Conservation (phyloP, 2,329 filamentous ascomycete genomes). For the Colletotrichum camelliae region DNA sequence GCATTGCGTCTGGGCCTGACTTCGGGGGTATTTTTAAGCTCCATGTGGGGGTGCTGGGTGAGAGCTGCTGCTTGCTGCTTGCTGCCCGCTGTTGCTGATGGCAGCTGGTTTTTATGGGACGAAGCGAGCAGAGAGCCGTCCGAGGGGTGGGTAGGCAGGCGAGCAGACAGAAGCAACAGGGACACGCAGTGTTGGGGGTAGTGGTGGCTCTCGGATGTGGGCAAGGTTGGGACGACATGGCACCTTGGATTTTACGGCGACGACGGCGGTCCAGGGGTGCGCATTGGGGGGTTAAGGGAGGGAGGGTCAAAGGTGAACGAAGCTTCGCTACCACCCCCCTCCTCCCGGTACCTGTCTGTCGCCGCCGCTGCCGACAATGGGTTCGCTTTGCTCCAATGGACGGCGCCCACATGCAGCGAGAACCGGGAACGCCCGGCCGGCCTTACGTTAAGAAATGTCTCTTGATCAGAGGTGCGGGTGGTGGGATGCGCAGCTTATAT, state of each 20-base stretch:
- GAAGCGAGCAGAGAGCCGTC: not conserved
- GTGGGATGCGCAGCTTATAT: not conserved
- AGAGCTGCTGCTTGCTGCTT: not conserved
- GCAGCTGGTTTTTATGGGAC: not conserved
- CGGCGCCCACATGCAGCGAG: not conserved
- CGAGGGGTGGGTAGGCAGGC: not conserved
- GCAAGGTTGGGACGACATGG: not conserved
- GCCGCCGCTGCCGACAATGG: not conserved
- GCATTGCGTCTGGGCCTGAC: slow-evolving; percentile 1
- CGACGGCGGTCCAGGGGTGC: not conserved
- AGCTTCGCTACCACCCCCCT: not conserved
- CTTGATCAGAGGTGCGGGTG: not conserved
- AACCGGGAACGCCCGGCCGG: not conserved
- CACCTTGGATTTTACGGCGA: not conserved
- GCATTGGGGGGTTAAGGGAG: not conserved
- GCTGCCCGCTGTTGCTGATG: not conserved
- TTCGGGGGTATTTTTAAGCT: not conserved
- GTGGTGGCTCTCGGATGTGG: not conserved
- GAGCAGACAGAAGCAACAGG: not conserved
- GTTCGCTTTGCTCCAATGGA: not conserved
- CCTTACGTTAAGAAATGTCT: not conserved
- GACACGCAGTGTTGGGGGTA: not conserved
- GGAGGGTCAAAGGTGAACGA: not conserved
- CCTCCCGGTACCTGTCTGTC: not conserved
- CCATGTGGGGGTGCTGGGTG: not conserved